Conservation (phyloP, 2,329 filamentous ascomycete species). For the Fusarium sp. region DNA sequence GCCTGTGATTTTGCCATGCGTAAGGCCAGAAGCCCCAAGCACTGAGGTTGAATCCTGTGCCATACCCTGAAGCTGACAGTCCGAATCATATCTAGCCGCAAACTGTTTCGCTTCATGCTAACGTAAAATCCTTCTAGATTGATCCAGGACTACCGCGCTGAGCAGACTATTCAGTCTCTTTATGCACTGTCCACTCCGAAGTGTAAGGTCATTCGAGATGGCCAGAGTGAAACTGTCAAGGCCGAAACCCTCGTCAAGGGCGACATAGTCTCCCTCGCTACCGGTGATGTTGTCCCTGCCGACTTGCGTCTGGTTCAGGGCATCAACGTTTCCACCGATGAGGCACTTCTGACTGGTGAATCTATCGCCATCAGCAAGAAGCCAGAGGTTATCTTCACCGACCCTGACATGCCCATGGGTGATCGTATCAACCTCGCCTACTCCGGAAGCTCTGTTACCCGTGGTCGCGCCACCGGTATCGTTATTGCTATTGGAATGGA, state of each 20-base stretch:
- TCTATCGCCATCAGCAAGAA: constrained; percentile 77
- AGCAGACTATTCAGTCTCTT: constrained; percentile 72
- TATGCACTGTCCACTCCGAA: constrained; percentile 70
- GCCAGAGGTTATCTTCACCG: constrained; percentile 66
- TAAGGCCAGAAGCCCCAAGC: constrained; percentile 48
- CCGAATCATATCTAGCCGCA: constrained; percentile 29
- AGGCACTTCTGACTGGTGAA: constrained; percentile 80
- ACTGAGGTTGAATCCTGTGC: constrained; percentile 44
- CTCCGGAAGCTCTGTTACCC: constrained; percentile 78
- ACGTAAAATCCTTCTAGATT: constrained; percentile 58
- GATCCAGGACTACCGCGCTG: constrained; percentile 71
- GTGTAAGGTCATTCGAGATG: constrained; percentile 69
- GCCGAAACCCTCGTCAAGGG: constrained; percentile 72
- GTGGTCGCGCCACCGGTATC: constrained; percentile 76
- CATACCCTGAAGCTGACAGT: constrained; percentile 49
- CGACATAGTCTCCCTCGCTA: constrained; percentile 72
- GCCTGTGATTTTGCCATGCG: constrained; percentile 45
- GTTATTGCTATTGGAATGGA: constrained; percentile 78
- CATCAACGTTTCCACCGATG: constrained; percentile 82
- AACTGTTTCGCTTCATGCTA: constrained; percentile 43
- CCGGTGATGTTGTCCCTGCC: constrained; percentile 77
- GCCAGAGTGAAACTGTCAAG: constrained; percentile 64
- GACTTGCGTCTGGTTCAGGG: constrained; percentile 74
- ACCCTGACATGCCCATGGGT: constrained; percentile 70
- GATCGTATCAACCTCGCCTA: constrained; percentile 79